Base-by-base conservation (phyloP, 805 yeast genomes). In the Candida lessepsii region DNA sequence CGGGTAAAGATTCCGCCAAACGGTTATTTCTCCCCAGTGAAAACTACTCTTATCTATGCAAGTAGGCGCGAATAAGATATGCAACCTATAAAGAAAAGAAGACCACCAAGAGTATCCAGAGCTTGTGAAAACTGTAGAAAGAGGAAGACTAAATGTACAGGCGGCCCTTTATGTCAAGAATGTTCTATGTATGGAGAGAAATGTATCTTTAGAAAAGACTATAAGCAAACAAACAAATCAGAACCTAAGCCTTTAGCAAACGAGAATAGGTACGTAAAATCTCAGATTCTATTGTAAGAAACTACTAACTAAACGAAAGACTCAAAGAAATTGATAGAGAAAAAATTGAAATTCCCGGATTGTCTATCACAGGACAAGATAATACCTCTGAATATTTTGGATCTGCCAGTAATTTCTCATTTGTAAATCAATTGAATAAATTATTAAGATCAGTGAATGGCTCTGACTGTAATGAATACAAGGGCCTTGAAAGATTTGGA, bases 401-500 rank as follows among this genome's bases (percentile, higher is more conserved):
- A 4, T 48, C 58, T 5, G 49, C 55, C 5, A 47, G 53, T 39
- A 54, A 54, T 29, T 48, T 46, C 24, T 45, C 56, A 5, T 52
- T 53, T 44, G 54, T 53, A 10, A 53, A 46, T 28, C 56, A 53
- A 19, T 33, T 53, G 31, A 51, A 53, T 36, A 47, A 51, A 29
- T 49, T 47, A 25, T 28, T 53, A 5, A 16, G 28, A 16, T 38
- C 39, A 26, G 40, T 30, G 30, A 49, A 35, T 17, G 37, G 18
- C 9, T 37, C 40, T 3, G 26, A 25, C 5, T 17, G 21, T 4
- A 47, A 42, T 18, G 49, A 48, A 32, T 44, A 42, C 20, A 38
- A 45, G 23, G 55, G 54, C 2, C 34, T 51, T n/a, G 49, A 48
- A 30, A 35, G 46, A 20, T 52, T 49, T 42, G 57, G 57, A 0